Evolutionary conservation across 257 asterid species (phyloP), one percentile per base, ranked within the genome.

Genomic region (Nicotiana benthamiana): DNA sequence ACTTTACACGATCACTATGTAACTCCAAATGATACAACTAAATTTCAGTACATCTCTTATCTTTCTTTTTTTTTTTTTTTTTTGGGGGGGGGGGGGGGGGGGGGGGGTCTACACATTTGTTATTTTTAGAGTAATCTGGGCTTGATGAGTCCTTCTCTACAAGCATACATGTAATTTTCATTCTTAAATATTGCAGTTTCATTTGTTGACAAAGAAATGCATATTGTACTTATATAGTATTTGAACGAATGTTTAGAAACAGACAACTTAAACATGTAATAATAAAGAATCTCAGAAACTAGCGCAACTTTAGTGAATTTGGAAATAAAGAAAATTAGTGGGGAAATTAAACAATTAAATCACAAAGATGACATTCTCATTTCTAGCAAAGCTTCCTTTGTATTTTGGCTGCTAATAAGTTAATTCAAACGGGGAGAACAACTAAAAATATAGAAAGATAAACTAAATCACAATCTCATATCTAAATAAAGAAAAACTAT

Each of bases 311-410:
- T 16, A 17, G 22, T 5, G 24, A 54, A 54, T 15, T 17, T 24
- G 61, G 22, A 54, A 54, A 54, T 16, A 15, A 16, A 48, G 15
- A 51, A 12, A 51, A 54, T 17, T 54, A 17, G 22, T 1, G 22
- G 18, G 3, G 46, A 82, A 75, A 67, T 80, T 30, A 72, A 79
- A 82, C 79, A 82, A 60, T 8, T 43, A 34, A 79, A 80, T 52
- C 75, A 67, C 77, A 80, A 78, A 30, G 74, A 54, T 16, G 61
- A 54, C 61, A 54, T 18, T 54, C 24, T 54, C 61, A 54, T 54
- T 54, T 53, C 60, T 18, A 16, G 60, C 22, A 53, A 53, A 53
- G 60, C 22, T 53, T 53, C 75, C 57, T 86, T 77, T 18, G 61
- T 54, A 18, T 18, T 53, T 54, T 54, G 61, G 24, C 61, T 5